These are phyloP conservation scores for Teunomyces aglyptinius DNA, from an alignment of 805 yeast species.

Conservation along the genomic window DNA sequence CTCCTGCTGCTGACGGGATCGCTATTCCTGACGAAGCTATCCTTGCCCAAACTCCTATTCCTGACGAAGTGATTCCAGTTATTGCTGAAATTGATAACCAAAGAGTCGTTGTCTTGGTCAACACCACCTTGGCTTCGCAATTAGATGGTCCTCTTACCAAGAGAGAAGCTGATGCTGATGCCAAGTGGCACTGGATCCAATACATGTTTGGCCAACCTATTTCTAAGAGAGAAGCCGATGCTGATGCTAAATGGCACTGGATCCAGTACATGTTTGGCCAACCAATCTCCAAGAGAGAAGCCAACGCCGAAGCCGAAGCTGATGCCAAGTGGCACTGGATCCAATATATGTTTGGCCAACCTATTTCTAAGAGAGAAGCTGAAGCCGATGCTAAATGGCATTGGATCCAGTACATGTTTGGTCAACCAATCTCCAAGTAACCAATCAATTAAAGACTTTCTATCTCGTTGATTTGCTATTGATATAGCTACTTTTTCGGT, in stretches of 20 bases:
- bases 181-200: conserved; percentile 8
- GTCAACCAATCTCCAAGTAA: conserved; percentile 12
- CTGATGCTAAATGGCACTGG: conserved; percentile 10
- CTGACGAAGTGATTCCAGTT: conserved; percentile 11
- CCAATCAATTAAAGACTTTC: neutral
- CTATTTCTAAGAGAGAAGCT: conserved; percentile 6
- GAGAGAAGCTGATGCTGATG: conserved; percentile 12
- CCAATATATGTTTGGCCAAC: conserved; percentile 6
- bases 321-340: conserved; percentile 8
- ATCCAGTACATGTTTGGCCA: conserved; percentile 5
- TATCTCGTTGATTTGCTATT: neutral
- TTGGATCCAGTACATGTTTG: conserved; percentile 7
- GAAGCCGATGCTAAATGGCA: conserved; percentile 9
- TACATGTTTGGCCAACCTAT: conserved; percentile 5
- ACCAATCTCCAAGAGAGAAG: conserved; percentile 8
- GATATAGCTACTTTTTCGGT: neutral
- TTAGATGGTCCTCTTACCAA: conserved; percentile 7
- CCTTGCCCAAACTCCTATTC: conserved; percentile 6
- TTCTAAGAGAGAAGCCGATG: conserved; percentile 9
- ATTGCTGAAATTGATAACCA: conserved; percentile 11
- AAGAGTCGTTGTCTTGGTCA: conserved; percentile 10
- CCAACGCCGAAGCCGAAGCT: conserved; percentile 8
- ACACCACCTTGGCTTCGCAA: neutral
- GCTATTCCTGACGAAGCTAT: conserved; percentile 14
- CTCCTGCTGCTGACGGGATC: neutral